Base-by-base conservation (phyloP, 163 green algal species). In the Volvox carteri region DNA sequence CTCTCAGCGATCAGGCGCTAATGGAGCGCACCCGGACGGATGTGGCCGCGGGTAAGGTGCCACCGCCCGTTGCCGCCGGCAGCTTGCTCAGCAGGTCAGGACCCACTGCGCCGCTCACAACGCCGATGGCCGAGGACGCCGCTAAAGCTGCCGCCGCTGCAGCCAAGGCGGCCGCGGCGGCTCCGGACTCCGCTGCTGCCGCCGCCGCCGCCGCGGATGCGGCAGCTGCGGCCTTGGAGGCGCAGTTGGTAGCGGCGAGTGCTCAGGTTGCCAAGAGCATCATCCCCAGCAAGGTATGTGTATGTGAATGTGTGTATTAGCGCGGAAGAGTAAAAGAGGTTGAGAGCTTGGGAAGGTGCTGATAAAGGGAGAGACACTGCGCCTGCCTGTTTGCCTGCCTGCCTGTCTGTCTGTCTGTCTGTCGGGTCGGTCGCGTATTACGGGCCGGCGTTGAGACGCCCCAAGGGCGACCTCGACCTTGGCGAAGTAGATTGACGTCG, bases 201-300 rank as follows among this genome's bases (percentile, higher is more conserved):
- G 30, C 67, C 8, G 65, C 46, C 14, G 8, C 33, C 4, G 30
- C 58, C 5, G 30, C 12, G n/a, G 41, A 41, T 4, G 78, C 42
- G 1, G 60, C 60, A 11, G 78, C 41, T 1, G 44, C 30, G 30
- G 65, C 30, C 18, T 62, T 56, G 46, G 81, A 87, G 81, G 39
- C 65, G 44, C 46, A 72, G 81, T 37, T 89, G 50, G 84, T 89
- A 39, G 84, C 84, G 25, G 84, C 84, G n/a, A 89, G 84, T n/a
- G 84, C 35, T 41, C 30, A 76, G 84, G 84, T 89, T 25, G 70
- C 83, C 14, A 48, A 88, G 50, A 60, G 33, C 33, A 60, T 88
- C 4, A 67, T 41, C 16, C 80, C 78, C n/a, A 56, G 2, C 25
- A 86, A 86, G 79, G 79, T 42, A 70, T 25, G 76, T 7, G 33